A percentile compares a stretch with the other conserved stretches of the same genome.
phyloP scores from a whole-genome alignment of 176 grass and related monocot genomes.

The Coix lacrymajobi region DNA sequence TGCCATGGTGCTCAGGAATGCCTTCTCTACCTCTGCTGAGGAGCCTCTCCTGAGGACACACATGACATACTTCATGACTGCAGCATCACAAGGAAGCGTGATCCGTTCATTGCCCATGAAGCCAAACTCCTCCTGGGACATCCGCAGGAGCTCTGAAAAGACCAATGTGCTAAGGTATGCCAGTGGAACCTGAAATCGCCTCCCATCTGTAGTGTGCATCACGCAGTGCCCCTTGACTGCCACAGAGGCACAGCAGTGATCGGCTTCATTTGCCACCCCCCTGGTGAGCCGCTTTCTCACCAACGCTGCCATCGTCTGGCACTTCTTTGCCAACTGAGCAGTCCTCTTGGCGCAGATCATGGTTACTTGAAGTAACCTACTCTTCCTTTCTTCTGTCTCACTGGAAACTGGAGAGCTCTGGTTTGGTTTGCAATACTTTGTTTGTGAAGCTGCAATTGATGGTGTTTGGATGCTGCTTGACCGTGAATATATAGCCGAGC shows the following conservation, averaged over 20 bases:
- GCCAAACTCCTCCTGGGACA: slow-evolving; percentile 58
- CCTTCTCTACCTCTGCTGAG: slow-evolving; percentile 26
- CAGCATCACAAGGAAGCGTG: slow-evolving; percentile 29
- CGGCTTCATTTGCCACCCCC: not conserved
- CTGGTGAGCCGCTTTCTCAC: not conserved
- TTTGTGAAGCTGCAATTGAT: slow-evolving; percentile 1
- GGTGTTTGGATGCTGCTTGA: not conserved
- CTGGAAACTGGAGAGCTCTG: not conserved
- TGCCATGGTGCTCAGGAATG: slow-evolving; percentile 24
- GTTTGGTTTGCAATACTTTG: not conserved
- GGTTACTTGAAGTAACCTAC: not conserved
- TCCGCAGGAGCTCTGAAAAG: slow-evolving; percentile 30
- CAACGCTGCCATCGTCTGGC: slow-evolving; percentile 20
- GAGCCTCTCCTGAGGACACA: slow-evolving; percentile 24
- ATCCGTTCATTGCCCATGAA: slow-evolving; percentile 28
- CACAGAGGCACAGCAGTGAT: not conserved
- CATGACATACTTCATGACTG: slow-evolving; percentile 35
- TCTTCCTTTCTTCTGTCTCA: not conserved
- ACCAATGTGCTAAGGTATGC: slow-evolving; percentile 1
- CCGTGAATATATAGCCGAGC: not conserved
- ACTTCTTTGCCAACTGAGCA: slow-evolving; percentile 28
- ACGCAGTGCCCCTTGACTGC: slow-evolving; percentile 29
- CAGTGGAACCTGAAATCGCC: slow-evolving; percentile 44
- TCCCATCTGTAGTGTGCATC: slow-evolving; percentile 34
- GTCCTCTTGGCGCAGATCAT: slow-evolving; percentile 29